Evolutionary conservation across 75 land plant genomes (phyloP), one percentile per base, ranked within the genome.

Genomic region (Isoetes taiwanensis): DNA sequence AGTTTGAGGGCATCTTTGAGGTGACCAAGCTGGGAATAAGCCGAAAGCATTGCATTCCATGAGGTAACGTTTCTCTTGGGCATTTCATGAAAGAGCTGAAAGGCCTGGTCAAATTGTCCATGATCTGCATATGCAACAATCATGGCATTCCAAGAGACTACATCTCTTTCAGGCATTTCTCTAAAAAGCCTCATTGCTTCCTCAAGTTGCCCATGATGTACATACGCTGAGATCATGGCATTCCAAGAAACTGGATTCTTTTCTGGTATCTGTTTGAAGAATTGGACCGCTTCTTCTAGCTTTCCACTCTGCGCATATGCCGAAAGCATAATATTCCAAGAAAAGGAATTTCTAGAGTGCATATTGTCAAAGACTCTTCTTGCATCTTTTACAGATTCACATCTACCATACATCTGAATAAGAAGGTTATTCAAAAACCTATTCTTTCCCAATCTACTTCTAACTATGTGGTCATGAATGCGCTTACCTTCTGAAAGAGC

Each of bases 141-240:
- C 29, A 86, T 70, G 8, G 89, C 66, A 63, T 83, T 84, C 93
- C 93, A 86, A 26, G 89, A 75, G 9, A 84, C 77, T 0, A 66
- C 39, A 55, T 86, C 88, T 50, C 68, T 66, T 17, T 67, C 57
- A 10, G 68, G 62, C 5, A 46, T 46, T 5, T n/a, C 6, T 3
- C 4, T n/a, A 23, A 8, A 46, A 19, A 46, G 12, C 4, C 16
- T 6, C 5, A 46, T 19, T 23, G 12, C 50, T 16, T 46, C 16
- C 50, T 46, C 23, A n/a, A 54, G 35, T 8, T 73, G 74, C 43
- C 66, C 76, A 43, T 80, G 83, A 0, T 67, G 70, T 26, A 70
- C 27, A 42, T 77, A 80, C 11, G 72, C 76, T 0, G 59, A 61
- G 8, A 84, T n/a, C 77, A 84, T 73, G 0, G 88, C 63, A 53